Percentiles rank a stretch among this genome's conserved stretches.
These are phyloP conservation scores for Polysphondylium violaceum DNA, from an alignment of 78 protist species.

Conservation along the genomic window DNA sequence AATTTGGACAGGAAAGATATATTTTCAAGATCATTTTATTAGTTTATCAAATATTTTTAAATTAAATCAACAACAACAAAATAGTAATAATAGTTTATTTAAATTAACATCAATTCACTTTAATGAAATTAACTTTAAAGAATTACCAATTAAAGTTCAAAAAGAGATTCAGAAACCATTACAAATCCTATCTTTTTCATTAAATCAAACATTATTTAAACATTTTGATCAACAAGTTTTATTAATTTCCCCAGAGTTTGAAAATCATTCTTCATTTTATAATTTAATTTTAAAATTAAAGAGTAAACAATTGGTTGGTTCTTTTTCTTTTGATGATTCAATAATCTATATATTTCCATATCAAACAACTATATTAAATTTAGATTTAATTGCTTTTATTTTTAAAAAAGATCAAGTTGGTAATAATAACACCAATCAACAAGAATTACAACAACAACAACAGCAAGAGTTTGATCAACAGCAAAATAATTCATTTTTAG, in stretches of 20 bases:
- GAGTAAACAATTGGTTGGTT: constrained; percentile 27
- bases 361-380: constrained; percentile 36
- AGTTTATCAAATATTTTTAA: neutral
- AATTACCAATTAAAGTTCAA: neutral
- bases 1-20: neutral
- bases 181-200: no score
- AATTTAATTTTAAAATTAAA: constrained; percentile 6
- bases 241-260: constrained; percentile 1
- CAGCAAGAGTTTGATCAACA: neutral
- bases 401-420: neutral
- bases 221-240: neutral
- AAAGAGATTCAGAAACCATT: neutral
- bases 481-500: no score
- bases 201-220: neutral
- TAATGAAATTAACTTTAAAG: neutral
- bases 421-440: neutral
- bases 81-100: neutral
- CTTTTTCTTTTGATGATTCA: neutral
- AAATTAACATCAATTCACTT: neutral
- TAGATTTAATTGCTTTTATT: constrained; percentile 20
- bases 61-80: neutral
- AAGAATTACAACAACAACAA: neutral
- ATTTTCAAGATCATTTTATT: neutral
- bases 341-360: constrained; percentile 33
- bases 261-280: constrained; percentile 32